phyloP scores from a whole-genome alignment of 1,284 basidiomycete genomes.

The Coriolopsis trogii region DNA sequence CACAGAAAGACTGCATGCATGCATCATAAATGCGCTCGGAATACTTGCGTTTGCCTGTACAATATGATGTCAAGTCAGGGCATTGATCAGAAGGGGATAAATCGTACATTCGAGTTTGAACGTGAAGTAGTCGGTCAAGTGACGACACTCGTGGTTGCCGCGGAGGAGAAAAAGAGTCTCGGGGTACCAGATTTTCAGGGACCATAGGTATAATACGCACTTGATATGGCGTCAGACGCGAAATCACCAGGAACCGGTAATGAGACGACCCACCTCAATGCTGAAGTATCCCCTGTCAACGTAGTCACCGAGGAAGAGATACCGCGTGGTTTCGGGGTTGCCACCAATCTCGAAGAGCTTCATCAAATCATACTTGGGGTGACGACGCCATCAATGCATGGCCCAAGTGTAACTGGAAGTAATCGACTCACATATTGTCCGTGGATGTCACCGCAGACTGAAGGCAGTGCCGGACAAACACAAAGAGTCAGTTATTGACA shows the following conservation, averaged over 20 bases:
- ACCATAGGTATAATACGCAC: slow-evolving; percentile 92
- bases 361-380: slow-evolving; percentile 86
- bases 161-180: slow-evolving; percentile 88
- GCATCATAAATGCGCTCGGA: slow-evolving; percentile 89
- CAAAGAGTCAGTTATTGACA: background rate
- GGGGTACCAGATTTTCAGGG: slow-evolving; percentile 94
- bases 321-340: slow-evolving; percentile 90
- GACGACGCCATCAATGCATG: too few species aligned
- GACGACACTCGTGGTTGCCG: slow-evolving; percentile 97
- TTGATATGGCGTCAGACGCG: slow-evolving; percentile 38
- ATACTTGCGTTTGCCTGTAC: slow-evolving; percentile 93
- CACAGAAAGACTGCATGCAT: slow-evolving; percentile 93
- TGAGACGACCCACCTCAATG: slow-evolving; percentile 66
- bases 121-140: slow-evolving; percentile 96
- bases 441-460: slow-evolving; percentile 92
- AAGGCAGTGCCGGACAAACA: background rate
- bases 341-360: slow-evolving; percentile 95
- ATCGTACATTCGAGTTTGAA: slow-evolving; percentile 91
- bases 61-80: slow-evolving; percentile 90
- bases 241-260: background rate
- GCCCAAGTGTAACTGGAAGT: too few species aligned
- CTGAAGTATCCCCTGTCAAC: slow-evolving; percentile 95
- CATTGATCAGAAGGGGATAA: slow-evolving; percentile 93
- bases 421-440: slow-evolving; percentile 94
- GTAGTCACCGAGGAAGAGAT: slow-evolving; percentile 94